These are phyloP conservation scores for Manihot esculenta DNA, from an alignment of 441 rosid species.

Conservation along the genomic window DNA sequence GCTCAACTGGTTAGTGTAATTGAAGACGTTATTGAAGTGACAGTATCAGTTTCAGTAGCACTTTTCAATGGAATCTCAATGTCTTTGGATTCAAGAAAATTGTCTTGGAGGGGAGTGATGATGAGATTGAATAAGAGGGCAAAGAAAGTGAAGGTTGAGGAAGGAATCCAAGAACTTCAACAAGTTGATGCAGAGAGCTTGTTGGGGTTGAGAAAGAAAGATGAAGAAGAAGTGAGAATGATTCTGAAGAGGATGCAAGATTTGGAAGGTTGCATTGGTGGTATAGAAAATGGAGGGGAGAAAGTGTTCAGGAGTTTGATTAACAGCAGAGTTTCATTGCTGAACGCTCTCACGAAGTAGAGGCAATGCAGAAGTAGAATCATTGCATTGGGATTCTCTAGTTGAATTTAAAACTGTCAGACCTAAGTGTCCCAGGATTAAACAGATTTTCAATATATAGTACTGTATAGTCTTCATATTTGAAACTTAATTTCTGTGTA, in stretches of 20 bases:
- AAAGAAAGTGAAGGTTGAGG: slow-evolving; percentile 33
- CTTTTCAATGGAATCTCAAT: slow-evolving; percentile 51
- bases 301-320: slow-evolving; percentile 56
- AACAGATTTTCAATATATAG: too few relatives aligned
- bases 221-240: slow-evolving; percentile 55
- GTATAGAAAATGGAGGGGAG: slow-evolving; percentile 42
- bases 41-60: slow-evolving; percentile 50
- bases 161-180: slow-evolving; percentile 53
- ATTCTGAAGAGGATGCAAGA: slow-evolving; percentile 53
- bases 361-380: background rate
- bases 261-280: slow-evolving; percentile 47
- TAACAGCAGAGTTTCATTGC: slow-evolving; percentile 53
- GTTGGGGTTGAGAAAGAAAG: slow-evolving; percentile 52
- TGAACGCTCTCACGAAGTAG: slow-evolving; percentile 45
- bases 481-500: too few relatives aligned
- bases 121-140: slow-evolving; percentile 35
- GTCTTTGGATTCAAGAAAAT: slow-evolving; percentile 32
- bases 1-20: slow-evolving; percentile 49
- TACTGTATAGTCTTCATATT: background rate
- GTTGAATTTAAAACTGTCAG: too few relatives aligned
- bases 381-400: too few relatives aligned
- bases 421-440: too few relatives aligned
- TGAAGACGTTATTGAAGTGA: slow-evolving; percentile 45
- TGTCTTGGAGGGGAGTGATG: slow-evolving; percentile 35
- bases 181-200: slow-evolving; percentile 44